phyloP scores from a whole-genome alignment of 2,329 filamentous ascomycete species.

The Neocucurbitaria cava region DNA sequence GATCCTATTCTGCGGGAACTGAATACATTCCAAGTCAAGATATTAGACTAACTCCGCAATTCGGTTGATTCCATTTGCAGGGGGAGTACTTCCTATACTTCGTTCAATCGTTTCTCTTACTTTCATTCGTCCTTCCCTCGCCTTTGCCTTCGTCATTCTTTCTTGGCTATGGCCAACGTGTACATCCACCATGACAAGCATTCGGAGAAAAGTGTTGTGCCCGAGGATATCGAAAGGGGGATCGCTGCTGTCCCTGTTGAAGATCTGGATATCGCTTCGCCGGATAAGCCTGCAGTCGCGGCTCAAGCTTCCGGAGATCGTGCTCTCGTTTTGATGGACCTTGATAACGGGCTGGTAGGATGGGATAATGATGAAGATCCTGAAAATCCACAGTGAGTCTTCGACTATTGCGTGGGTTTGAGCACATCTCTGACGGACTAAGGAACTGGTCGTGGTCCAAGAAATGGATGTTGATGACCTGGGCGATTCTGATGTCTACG shows the following conservation, averaged over 20 bases:
- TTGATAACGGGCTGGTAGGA: constrained; percentile 28
- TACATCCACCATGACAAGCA: neutral
- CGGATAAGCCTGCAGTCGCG: neutral
- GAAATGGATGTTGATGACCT: constrained; percentile 29
- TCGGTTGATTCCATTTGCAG: neutral
- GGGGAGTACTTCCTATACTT: neutral
- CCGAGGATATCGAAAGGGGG: neutral
- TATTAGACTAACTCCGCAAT: neutral
- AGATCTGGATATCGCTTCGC: neutral
- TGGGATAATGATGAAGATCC: constrained; percentile 33
- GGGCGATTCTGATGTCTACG: constrained; percentile 24
- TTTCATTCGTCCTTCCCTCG: neutral
- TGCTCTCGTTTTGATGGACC: constrained; percentile 21
- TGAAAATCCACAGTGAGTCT: constrained; percentile 22
- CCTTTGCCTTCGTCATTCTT: neutral
- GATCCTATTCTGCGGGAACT: neutral
- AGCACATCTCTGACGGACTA: neutral
- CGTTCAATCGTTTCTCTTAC: neutral
- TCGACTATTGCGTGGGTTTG: neutral
- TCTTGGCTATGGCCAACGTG: neutral
- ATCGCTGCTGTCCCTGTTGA: neutral
- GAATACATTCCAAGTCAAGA: neutral
- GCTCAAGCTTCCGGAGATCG: constrained; percentile 8
- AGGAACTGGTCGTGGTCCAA: constrained; percentile 22
- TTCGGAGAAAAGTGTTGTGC: neutral